Conservation (phyloP, 176 grass and related monocot species). For the Saccharum spontaneum region DNA sequence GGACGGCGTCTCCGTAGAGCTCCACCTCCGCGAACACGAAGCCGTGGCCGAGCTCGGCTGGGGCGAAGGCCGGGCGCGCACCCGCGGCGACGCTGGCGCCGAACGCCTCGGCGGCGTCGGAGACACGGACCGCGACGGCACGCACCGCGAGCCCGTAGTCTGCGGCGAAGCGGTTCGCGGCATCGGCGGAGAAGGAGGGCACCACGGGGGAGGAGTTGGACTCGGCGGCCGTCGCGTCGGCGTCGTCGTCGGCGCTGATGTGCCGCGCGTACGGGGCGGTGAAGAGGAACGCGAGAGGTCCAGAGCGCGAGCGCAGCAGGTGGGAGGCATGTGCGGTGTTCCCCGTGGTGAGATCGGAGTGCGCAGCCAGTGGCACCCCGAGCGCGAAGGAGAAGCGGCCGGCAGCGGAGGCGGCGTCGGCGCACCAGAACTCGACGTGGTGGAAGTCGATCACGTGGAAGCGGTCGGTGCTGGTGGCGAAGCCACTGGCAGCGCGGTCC, state of each 20-base stretch:
- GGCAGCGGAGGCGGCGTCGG: neutral
- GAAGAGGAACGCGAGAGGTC: slow-evolving; percentile 67
- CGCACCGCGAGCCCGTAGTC: slow-evolving; percentile 72
- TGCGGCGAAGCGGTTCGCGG: slow-evolving; percentile 45
- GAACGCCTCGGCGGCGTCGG: slow-evolving; percentile 68
- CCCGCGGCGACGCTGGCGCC: slow-evolving; percentile 60
- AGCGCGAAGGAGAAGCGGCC: neutral
- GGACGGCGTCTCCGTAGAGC: slow-evolving; percentile 78
- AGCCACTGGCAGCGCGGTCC: neutral
- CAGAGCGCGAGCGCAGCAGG: slow-evolving; percentile 40
- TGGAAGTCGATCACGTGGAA: neutral
- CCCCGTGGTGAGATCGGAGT: neutral
- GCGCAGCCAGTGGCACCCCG: neutral
- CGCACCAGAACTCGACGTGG: neutral
- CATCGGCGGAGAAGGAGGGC: slow-evolving; percentile 57
- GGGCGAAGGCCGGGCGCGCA: slow-evolving; percentile 66
- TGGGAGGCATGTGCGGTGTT: neutral
- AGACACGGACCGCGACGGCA: slow-evolving; percentile 61
- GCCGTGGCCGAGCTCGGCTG: slow-evolving; percentile 54
- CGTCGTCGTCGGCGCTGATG: neutral
- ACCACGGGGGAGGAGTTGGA: neutral
- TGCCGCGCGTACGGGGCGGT: slow-evolving; percentile 56
- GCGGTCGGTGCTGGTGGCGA: neutral
- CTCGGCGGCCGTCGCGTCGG: neutral
- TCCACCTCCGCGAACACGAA: slow-evolving; percentile 78